These are phyloP conservation scores for Erythrophleum fordii DNA, from an alignment of 306 rosid genomes.

Conservation along the genomic window DNA sequence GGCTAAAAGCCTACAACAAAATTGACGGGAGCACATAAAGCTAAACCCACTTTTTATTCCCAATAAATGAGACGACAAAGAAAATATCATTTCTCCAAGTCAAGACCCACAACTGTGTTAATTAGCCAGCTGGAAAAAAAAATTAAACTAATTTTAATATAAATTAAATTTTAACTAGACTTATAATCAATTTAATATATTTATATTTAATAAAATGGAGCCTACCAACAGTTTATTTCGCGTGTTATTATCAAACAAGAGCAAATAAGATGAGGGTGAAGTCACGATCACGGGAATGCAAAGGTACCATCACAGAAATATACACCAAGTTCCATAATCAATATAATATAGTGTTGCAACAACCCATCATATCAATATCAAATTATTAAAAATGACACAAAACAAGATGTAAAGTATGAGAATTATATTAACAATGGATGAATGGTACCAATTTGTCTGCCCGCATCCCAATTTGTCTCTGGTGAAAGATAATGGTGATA, in stretches of 20 bases:
- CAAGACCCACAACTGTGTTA: not conserved
- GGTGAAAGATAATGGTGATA: not conserved
- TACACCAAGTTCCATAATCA: not conserved
- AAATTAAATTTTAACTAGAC: too few relatives aligned
- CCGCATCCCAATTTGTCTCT: not conserved
- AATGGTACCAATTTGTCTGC: not conserved
- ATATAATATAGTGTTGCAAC: not conserved
- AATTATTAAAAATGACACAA: not conserved
- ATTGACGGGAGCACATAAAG: not conserved
- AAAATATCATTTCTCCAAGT: not conserved
- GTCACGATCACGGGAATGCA: conserved; percentile 29
- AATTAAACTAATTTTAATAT: too few relatives aligned
- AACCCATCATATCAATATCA: not conserved
- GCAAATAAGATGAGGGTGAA: not conserved
- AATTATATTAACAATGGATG: not conserved
- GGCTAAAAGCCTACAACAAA: not conserved
- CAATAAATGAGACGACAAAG: not conserved
- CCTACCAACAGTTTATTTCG: too few relatives aligned
- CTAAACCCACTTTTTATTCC: not conserved
- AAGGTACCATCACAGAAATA: not conserved
- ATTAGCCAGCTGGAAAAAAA: too few relatives aligned
- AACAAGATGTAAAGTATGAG: not conserved
- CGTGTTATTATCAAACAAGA: too few relatives aligned
- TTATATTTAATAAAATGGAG: too few relatives aligned
- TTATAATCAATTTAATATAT: too few relatives aligned